Percentiles rank a stretch among this genome's conserved stretches.
Evolutionary conservation across 106 monocot genomes (phyloP).

Genomic region (Xerophyta viscosa): DNA sequence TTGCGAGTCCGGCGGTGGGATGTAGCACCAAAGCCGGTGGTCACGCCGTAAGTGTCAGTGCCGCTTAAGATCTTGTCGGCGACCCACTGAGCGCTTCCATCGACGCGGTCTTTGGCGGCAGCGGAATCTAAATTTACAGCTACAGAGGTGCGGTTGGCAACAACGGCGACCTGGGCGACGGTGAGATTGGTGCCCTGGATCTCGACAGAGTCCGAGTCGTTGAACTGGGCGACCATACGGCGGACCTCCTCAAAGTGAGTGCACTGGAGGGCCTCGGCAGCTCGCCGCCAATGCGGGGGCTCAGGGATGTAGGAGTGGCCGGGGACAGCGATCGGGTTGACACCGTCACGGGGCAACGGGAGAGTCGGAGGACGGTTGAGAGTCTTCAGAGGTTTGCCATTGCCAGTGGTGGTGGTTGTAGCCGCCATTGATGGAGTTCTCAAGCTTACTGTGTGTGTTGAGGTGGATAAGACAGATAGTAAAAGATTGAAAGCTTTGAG

Average conservation of each 20-base stretch:
- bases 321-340: constrained; percentile 19
- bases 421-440: no score
- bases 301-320: constrained; percentile 13
- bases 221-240: constrained; percentile 20
- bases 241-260: constrained; percentile 35
- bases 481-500: no score
- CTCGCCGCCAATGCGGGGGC: constrained; percentile 19
- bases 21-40: constrained; percentile 57
- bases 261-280: constrained; percentile 21
- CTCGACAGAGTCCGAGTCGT: constrained; percentile 7
- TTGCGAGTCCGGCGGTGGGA: constrained; percentile 49
- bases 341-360: constrained; percentile 10
- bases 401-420: no score
- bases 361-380: no score
- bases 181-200: constrained; percentile 25
- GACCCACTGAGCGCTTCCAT: constrained; percentile 31
- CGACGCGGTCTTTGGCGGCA: constrained; percentile 17
- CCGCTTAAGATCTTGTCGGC: constrained; percentile 24
- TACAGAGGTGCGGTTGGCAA: constrained; percentile 1
- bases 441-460: no score
- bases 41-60: constrained; percentile 46
- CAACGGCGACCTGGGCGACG: constrained; percentile 27
- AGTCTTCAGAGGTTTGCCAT: no score
- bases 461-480: no score
- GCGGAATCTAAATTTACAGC: constrained; percentile 10